Conservation (phyloP, 768 basidiomycete genomes). For the Termitomyces sp. region DNA sequence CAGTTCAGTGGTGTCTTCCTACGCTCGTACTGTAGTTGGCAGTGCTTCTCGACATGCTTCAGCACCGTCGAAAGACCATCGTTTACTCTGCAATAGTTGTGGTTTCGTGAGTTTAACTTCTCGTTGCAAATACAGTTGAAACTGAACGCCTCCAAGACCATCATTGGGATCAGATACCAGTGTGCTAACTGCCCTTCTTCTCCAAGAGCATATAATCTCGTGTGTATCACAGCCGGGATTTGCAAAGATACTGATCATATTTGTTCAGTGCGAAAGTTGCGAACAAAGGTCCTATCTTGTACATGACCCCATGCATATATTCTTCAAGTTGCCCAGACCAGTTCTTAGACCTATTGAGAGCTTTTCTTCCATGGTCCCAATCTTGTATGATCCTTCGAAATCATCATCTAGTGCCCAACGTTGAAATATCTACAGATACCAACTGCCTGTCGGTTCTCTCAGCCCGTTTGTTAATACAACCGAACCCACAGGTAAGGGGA, state of each 20-base stretch:
- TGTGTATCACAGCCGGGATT: conserved; percentile 28
- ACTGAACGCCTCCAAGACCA: conserved; percentile 40
- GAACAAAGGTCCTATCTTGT: conserved; percentile 72
- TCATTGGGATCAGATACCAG: conserved; percentile 79
- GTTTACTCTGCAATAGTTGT: conserved; percentile 57
- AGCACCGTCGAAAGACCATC: conserved; percentile 45
- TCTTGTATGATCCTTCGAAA: conserved; percentile 41
- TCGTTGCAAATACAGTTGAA: neutral
- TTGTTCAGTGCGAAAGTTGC: conserved; percentile 68
- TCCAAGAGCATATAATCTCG: conserved; percentile 68
- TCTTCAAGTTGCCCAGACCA: conserved; percentile 82
- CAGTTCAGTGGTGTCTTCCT: conserved; percentile 55
- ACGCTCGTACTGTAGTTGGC: conserved; percentile 67
- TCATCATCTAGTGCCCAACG: neutral
- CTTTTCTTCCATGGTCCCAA: conserved; percentile 58
- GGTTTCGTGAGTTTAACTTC: conserved; percentile 35
- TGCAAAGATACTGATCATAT: neutral
- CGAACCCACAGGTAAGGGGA: conserved; percentile 52
- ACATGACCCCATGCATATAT: conserved; percentile 83
- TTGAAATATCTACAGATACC: conserved; percentile 46
- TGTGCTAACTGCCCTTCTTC: conserved; percentile 85
- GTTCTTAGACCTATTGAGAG: conserved; percentile 55
- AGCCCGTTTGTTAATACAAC: conserved; percentile 29
- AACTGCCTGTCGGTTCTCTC: conserved; percentile 52
- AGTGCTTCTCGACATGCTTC: conserved; percentile 31